Percentiles rank a stretch among this genome's conserved stretches.
Conservation (phyloP, 1,284 basidiomycete genomes). For the Bondarzewia mesenterica region DNA sequence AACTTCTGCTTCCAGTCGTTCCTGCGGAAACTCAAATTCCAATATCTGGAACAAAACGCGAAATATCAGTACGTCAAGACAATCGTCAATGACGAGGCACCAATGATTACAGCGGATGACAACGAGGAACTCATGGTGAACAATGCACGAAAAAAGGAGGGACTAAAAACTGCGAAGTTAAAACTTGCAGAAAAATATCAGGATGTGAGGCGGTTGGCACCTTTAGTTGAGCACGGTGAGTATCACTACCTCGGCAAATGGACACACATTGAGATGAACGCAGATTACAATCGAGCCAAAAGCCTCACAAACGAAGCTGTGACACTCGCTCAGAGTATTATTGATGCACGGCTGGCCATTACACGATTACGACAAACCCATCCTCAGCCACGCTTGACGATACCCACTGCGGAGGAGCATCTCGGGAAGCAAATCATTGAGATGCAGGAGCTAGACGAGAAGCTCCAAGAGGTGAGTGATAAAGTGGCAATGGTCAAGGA, state of each 20-base stretch:
- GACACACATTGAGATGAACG: not conserved
- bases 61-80: slow-evolving; percentile 80
- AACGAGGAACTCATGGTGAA: slow-evolving; percentile 54
- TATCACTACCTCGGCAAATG: not conserved
- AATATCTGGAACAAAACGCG: slow-evolving; percentile 80
- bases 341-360: slow-evolving; percentile 71
- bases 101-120: slow-evolving; percentile 63
- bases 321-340: slow-evolving; percentile 61
- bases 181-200: slow-evolving; percentile 51
- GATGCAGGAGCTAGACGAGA: slow-evolving; percentile 66
- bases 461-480: slow-evolving; percentile 34
- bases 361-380: slow-evolving; percentile 72
- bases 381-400: slow-evolving; percentile 70
- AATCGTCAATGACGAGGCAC: slow-evolving; percentile 77
- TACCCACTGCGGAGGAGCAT: slow-evolving; percentile 59
- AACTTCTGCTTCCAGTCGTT: slow-evolving; percentile 5
- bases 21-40: slow-evolving; percentile 76
- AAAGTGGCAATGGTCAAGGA: slow-evolving; percentile 48
- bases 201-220: slow-evolving; percentile 53
- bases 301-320: slow-evolving; percentile 46
- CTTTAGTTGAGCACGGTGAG: slow-evolving; percentile 59
- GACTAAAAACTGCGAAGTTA: slow-evolving; percentile 55
- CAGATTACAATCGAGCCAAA: slow-evolving; percentile 54
- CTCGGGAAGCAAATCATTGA: slow-evolving; percentile 63
- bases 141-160: slow-evolving; percentile 66